Evolutionary conservation across 495 filamentous ascomycete genomes (phyloP).

Genomic region (Amphirosellinia nigrospora): DNA sequence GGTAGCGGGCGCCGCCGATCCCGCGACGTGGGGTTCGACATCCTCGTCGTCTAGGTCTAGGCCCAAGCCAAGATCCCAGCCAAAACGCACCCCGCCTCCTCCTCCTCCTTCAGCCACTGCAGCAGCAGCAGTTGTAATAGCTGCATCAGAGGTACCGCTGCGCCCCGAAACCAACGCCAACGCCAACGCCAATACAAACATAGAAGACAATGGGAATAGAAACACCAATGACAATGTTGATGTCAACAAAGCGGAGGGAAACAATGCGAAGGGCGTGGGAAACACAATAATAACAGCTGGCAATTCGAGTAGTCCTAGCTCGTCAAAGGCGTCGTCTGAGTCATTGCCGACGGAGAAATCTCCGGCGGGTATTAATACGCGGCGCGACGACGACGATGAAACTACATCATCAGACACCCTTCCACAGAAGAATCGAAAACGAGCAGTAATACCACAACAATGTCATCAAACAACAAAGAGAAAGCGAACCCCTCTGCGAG

Average conservation of each 20-base stretch:
- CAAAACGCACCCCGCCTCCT: slow-evolving; percentile 12
- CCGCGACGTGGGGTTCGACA: background rate
- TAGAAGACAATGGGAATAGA: too few species aligned
- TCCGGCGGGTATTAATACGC: background rate
- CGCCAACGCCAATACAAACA: too few species aligned
- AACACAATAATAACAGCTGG: background rate
- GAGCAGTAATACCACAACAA: background rate
- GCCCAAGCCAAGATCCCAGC: background rate
- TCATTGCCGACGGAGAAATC: background rate
- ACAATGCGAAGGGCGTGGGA: background rate
- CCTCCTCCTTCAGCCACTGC: too few species aligned
- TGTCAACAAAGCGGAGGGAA: background rate
- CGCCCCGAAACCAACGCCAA: background rate
- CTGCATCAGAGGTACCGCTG: background rate
- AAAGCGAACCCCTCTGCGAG: slow-evolving; percentile 59
- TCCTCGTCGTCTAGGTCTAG: background rate
- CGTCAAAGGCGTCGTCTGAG: background rate
- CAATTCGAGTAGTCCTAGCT: background rate
- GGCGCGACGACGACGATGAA: background rate
- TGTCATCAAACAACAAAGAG: background rate
- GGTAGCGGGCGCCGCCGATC: background rate
- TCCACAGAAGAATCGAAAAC: background rate
- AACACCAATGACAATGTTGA: background rate
- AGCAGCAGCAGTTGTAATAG: background rate
- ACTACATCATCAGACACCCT: background rate